Percentiles rank a stretch among this genome's conserved stretches.
Conservation (phyloP, 106 monocot genomes). For the Dactylorhiza incarnata region DNA sequence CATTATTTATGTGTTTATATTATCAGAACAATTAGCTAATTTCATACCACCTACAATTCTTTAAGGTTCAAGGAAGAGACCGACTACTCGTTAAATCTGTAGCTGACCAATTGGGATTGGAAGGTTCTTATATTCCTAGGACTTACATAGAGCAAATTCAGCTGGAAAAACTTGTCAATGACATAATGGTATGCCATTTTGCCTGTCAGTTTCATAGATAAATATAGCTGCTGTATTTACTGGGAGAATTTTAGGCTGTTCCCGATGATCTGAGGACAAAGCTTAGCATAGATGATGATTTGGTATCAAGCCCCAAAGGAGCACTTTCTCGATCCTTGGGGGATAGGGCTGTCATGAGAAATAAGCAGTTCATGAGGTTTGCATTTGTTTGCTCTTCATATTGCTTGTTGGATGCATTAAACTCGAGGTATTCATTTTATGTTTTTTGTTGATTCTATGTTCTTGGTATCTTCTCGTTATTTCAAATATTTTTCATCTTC, state of each 20-base stretch:
- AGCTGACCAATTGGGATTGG: conserved; percentile 76
- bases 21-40: not conserved
- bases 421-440: not conserved
- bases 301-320: conserved; percentile 61
- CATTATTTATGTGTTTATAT: not conserved
- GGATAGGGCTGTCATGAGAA: conserved; percentile 59
- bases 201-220: not conserved
- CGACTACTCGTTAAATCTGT: conserved; percentile 47
- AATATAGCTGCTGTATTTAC: not conserved
- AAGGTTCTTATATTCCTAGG: conserved; percentile 81
- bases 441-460: not conserved
- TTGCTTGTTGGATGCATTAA: not conserved
- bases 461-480: not conserved
- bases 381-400: conserved; percentile 1
- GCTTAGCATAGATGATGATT: conserved; percentile 68
- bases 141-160: conserved; percentile 98
- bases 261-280: conserved; percentile 94
- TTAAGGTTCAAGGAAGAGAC: conserved; percentile 95
- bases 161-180: conserved; percentile 92
- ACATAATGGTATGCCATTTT: conserved; percentile 45
- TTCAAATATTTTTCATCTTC: not conserved
- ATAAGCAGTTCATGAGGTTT: conserved; percentile 58
- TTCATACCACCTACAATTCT: conserved; percentile 5
- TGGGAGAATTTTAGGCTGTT: conserved; percentile 43
- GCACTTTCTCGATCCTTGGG: conserved; percentile 70